Evolutionary conservation across 2,329 filamentous ascomycete genomes (phyloP).

Genomic region (Ophiosphaerella herpotricha): DNA sequence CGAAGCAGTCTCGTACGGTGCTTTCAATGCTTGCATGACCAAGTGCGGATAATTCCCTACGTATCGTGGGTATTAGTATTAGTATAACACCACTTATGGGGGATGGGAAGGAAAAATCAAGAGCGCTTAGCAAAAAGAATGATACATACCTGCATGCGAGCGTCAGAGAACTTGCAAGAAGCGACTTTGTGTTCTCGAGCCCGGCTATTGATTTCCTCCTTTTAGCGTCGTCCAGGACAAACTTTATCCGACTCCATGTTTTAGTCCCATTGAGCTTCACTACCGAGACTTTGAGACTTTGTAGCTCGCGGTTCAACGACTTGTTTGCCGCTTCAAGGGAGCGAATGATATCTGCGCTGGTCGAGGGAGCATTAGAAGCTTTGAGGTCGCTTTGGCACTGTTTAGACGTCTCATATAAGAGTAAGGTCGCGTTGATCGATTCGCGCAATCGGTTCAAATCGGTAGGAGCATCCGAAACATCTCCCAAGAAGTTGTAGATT

Average conservation of each 20-base stretch:
- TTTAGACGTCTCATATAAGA: slow-evolving; percentile 1
- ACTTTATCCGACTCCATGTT: slow-evolving; percentile 13
- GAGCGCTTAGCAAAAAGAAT: not conserved
- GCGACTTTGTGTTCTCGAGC: slow-evolving; percentile 9
- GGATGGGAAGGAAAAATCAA: too few relatives aligned
- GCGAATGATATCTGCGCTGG: not conserved
- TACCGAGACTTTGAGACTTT: slow-evolving; percentile 2
- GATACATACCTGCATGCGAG: slow-evolving; percentile 8
- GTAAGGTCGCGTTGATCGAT: slow-evolving; percentile 7
- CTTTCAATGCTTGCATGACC: not conserved
- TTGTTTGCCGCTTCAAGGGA: slow-evolving; percentile 3
- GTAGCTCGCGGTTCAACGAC: slow-evolving; percentile 9
- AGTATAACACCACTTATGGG: not conserved
- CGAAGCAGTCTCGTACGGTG: not conserved
- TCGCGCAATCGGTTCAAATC: slow-evolving; percentile 9
- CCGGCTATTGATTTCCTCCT: slow-evolving; percentile 5
- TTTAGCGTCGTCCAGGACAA: slow-evolving; percentile 10
- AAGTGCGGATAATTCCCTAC: not conserved
- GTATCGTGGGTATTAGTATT: not conserved
- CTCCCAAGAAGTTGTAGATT: slow-evolving; percentile 15
- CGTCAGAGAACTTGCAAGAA: slow-evolving; percentile 5
- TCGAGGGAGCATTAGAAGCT: not conserved
- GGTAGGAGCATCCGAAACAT: slow-evolving; percentile 12
- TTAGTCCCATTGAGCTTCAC: slow-evolving; percentile 5
- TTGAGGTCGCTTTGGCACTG: slow-evolving; percentile 3